Base-by-base conservation (phyloP, 208 protist genomes). In the Balamuthia mandrillaris region DNA sequence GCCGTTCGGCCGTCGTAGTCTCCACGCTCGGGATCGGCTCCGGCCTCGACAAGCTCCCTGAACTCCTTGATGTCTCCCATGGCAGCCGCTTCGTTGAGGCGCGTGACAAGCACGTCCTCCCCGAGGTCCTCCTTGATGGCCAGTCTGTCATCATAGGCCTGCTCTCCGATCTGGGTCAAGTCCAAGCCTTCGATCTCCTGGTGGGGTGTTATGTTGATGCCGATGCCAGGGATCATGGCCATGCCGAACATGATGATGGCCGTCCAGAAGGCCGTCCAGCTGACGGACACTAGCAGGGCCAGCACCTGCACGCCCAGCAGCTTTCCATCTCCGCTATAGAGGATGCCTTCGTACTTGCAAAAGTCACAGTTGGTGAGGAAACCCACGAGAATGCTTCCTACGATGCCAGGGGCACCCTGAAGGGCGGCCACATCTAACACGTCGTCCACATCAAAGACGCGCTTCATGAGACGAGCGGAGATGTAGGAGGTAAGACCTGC, bases 361-460 rank as follows among this genome's bases (percentile, higher is more conserved):
- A n/a, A n/a, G n/a, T n/a, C n/a, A n/a, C n/a, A n/a, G 61, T 94
- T 27, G 21, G 6, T 10, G 35, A 39, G 66, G 27, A 83, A 70
- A 21, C 90, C 90, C 54, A 92, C 92, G 37, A 68, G 82, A 12
- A 94, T 29, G 29, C 74, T 51, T 29, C 88, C 90, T 45, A 93
- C 63, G 12, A 94, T 42, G 60, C 92, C 90, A 72, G 86, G 74
- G 16, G 91, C 31, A 37, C 92, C 91, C 65, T 95, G 91, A 5
- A 93, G 79, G 37, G 66, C 84, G 12, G 44, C 60, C 12, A 93
- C 91, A 79, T 95, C 91, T 9, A 94, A 70, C 16, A 89, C 90
- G 85, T 93, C 91, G 81, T 95, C 92, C 41, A 95, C 88, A 3
- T 83, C 16, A 14, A 49, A 14, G 16, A 12, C 16, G 18, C 90